A percentile compares a stretch with the other conserved stretches of the same genome.
These are phyloP conservation scores for Pezicula carpinea DNA, from an alignment of 2,329 filamentous ascomycete genomes.

Conservation along the genomic window DNA sequence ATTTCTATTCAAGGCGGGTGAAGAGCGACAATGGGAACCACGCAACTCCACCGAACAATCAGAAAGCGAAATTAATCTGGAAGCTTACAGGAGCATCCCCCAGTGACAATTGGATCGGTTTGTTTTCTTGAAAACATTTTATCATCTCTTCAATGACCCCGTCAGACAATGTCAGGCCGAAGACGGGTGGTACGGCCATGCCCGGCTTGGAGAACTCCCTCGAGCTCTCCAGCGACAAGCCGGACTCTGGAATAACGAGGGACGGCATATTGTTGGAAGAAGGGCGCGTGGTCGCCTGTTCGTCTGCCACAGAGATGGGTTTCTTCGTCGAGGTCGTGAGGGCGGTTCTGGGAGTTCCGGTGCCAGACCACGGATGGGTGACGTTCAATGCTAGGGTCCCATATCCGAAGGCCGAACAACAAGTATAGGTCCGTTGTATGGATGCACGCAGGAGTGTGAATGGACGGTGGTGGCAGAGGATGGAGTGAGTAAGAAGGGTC, in stretches of 20 bases:
- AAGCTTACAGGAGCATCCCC: conserved; percentile 55
- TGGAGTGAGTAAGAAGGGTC: too few species aligned
- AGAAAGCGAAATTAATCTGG: conserved; percentile 7
- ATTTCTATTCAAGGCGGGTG: conserved; percentile 4
- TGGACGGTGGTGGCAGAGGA: too few species aligned
- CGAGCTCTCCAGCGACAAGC: conserved; percentile 46
- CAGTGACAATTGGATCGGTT: conserved; percentile 51
- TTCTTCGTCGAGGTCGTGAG: conserved; percentile 5
- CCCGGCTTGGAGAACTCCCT: conserved; percentile 37
- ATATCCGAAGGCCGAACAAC: too few species aligned
- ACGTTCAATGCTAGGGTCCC: too few species aligned
- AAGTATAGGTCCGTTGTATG: too few species aligned
- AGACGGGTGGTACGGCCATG: conserved; percentile 48
- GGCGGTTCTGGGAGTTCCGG: background rate
- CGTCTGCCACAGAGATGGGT: conserved; percentile 3
- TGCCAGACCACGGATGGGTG: too few species aligned
- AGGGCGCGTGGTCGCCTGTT: background rate
- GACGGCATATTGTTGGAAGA: conserved; percentile 39
- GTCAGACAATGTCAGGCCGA: conserved; percentile 54
- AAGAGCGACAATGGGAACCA: conserved; percentile 5
- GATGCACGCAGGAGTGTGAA: too few species aligned
- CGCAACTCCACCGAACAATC: conserved; percentile 1
- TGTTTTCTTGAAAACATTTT: conserved; percentile 51
- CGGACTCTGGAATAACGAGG: conserved; percentile 52
- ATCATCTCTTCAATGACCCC: conserved; percentile 59